Evolutionary conservation across 169 alveolate species (phyloP).

Genomic region (Eimeria praecox): DNA sequence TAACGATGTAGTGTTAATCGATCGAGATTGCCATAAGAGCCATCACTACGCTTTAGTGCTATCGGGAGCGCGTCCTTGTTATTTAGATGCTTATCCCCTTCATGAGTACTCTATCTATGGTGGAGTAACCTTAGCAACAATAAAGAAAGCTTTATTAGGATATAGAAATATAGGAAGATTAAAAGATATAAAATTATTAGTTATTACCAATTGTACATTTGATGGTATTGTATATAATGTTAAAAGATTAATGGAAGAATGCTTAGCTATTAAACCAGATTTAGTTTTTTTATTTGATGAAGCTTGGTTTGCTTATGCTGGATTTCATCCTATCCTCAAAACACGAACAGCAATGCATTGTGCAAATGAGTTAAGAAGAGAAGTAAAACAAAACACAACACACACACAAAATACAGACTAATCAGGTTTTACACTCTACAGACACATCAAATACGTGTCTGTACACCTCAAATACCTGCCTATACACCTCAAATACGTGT

Average conservation of each 20-base stretch:
- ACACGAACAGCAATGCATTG: conserved; percentile 86
- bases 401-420: no score
- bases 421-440: no score
- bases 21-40: conserved; percentile 87
- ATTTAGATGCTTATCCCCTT: conserved; percentile 87
- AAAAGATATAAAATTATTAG: conserved; percentile 79
- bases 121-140: conserved; percentile 84
- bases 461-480: no score
- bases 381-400: no score
- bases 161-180: conserved; percentile 83
- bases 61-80: conserved; percentile 85
- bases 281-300: conserved; percentile 86
- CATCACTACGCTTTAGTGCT: conserved; percentile 88
- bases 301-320: conserved; percentile 88
- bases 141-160: conserved; percentile 84
- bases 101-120: conserved; percentile 86
- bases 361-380: conserved; percentile 84
- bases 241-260: conserved; percentile 86
- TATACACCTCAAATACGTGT: no score
- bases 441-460: no score
- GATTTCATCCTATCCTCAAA: conserved; percentile 86
- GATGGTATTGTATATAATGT: conserved; percentile 88
- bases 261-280: conserved; percentile 86
- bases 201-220: conserved; percentile 86
- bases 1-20: conserved; percentile 86